phyloP scores from a whole-genome alignment of 345 rosid genomes.

The Euphorbia tirucalli region DNA sequence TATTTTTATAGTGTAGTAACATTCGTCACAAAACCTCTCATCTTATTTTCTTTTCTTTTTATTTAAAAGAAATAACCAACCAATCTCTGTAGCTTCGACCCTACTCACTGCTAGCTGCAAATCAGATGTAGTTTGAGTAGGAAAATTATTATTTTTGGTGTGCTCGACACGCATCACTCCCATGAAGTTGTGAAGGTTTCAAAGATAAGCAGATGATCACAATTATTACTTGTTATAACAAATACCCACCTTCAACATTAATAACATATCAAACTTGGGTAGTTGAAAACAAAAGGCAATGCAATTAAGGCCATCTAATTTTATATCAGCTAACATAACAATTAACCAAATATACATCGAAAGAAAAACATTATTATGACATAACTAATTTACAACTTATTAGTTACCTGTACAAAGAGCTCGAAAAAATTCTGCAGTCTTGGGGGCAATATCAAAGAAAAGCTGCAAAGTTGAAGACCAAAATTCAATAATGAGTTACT shows the following conservation, averaged over 20 bases:
- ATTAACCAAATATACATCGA: not conserved
- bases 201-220: slow-evolving; percentile 22
- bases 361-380: not conserved
- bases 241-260: not conserved
- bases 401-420: slow-evolving; percentile 88
- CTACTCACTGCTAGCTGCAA: no score
- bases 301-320: not conserved
- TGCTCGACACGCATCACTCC: no score
- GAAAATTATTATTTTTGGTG: no score
- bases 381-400: not conserved
- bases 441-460: slow-evolving; percentile 74
- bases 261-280: not conserved
- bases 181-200: slow-evolving; percentile 37
- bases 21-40: no score
- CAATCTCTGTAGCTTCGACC: no score
- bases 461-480: slow-evolving; percentile 46
- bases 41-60: no score
- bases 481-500: not conserved
- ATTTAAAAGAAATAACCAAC: no score
- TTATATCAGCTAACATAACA: not conserved
- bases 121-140: no score
- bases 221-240: not conserved
- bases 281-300: not conserved
- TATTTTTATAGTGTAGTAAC: no score
- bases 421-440: slow-evolving; percentile 85